These are phyloP conservation scores for Phaeosphaeriaceae sp. DNA, from an alignment of 2,329 filamentous ascomycete genomes.

Conservation along the genomic window DNA sequence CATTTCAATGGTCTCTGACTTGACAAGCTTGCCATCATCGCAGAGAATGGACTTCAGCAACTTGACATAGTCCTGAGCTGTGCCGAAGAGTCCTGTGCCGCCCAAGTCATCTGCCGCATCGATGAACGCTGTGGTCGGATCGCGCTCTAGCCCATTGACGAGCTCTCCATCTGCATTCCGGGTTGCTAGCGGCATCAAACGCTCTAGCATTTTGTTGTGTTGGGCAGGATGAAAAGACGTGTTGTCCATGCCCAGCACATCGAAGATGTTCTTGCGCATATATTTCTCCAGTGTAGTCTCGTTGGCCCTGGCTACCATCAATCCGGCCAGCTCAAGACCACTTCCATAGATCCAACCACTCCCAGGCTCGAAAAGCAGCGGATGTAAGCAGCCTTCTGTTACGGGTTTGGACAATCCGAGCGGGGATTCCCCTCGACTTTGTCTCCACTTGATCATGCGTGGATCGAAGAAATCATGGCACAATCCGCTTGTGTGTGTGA, in stretches of 20 bases:
- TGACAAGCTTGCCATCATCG: conserved; percentile 25
- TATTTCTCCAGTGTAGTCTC: conserved; percentile 28
- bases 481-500: conserved; percentile 37
- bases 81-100: conserved; percentile 25
- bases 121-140: conserved; percentile 8
- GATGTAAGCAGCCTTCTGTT: conserved; percentile 15
- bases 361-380: conserved; percentile 37
- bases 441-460: conserved; percentile 20
- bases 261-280: conserved; percentile 33
- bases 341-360: conserved; percentile 27
- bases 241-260: conserved; percentile 27
- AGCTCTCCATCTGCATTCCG: conserved; percentile 15
- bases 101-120: conserved; percentile 25
- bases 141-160: conserved; percentile 2
- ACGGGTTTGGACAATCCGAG: conserved; percentile 15
- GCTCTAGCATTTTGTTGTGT: conserved; percentile 15
- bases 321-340: conserved; percentile 31
- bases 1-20: conserved; percentile 16
- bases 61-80: conserved; percentile 25
- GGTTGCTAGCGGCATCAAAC: conserved; percentile 23
- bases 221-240: conserved; percentile 24
- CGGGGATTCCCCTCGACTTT: conserved; percentile 14
- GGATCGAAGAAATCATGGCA: conserved; percentile 28
- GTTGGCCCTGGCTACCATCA: conserved; percentile 33
- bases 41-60: conserved; percentile 25